Base-by-base conservation (phyloP, 805 yeast genomes). In the Nakazawaea populi region DNA sequence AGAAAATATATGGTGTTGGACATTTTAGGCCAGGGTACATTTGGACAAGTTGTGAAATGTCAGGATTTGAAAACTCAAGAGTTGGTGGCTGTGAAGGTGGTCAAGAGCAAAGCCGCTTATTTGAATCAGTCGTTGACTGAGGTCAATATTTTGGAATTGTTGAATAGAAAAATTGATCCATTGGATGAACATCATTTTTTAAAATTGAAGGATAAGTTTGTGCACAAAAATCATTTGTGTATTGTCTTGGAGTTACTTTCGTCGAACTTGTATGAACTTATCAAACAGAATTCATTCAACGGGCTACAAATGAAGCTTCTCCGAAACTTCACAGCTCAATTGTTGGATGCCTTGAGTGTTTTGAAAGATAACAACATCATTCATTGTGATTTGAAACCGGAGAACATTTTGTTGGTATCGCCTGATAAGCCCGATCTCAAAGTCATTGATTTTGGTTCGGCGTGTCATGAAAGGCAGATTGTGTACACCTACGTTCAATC, bases 351-450 rank as follows among this genome's bases (percentile, higher is more conserved):
- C 0, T 70, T 94, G 59, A 76, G 86, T 40, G 85, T 87, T 29
- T 75, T 94, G 57, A 94, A 94, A 61, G 85, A 83, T 40, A 82
- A 88, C 44, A 86, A 87, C 56, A 75, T 94, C 59, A 90, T 94
- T 42, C 99, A 94, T 64, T 94, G 99, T 70, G 99, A 94, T 68
- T 72, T 94, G 63, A 94, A 94, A 65, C 99, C 99, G 0, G 99
- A 94, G 61, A 94, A 94, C 65, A 90, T 94, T 46, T 69, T 94
- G 49, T 71, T 94, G 34, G 80, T 87, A 48, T 80, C 84, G 46
- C 83, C 90, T 5, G 95, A 89, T 64, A 80, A 83, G 55, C 94
- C 96, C 0, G 88, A 83, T 42, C 80, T 94, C 58, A 94, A 94
- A 67, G 86, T 94, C 42, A 92, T 94, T 60, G 99, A 94, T 70